These are phyloP conservation scores for Delonix regia DNA, from an alignment of 306 rosid species.

Conservation along the genomic window DNA sequence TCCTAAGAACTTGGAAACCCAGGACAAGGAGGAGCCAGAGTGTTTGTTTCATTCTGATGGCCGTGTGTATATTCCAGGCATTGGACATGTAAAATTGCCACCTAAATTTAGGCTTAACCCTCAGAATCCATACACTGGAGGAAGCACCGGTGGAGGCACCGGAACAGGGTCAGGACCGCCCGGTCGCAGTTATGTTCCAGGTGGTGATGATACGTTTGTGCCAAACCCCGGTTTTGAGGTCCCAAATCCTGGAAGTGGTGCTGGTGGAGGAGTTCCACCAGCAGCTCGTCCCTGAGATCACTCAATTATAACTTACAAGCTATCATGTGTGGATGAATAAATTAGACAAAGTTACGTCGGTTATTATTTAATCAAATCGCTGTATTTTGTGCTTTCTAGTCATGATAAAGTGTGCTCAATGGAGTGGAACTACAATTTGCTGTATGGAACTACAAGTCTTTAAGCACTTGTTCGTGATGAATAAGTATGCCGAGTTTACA, in stretches of 20 bases:
- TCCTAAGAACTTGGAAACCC: conserved; percentile 16
- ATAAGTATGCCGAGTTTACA: conserved; percentile 8
- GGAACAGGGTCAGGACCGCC: conserved; percentile 20
- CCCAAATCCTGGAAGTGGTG: conserved; percentile 61
- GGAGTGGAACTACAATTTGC: conserved; percentile 17
- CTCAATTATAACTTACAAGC: background rate
- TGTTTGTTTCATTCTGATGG: conserved; percentile 48
- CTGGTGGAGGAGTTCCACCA: conserved; percentile 41
- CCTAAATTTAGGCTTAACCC: conserved; percentile 31
- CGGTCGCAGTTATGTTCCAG: conserved; percentile 56
- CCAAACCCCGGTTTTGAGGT: conserved; percentile 78
- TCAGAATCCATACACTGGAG: conserved; percentile 38
- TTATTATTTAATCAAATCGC: background rate
- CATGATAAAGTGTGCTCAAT: conserved; percentile 37
- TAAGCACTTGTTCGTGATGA: background rate
- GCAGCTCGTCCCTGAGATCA: conserved; percentile 47
- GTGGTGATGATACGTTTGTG: conserved; percentile 68
- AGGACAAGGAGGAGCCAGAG: conserved; percentile 62
- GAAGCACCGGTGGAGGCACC: background rate
- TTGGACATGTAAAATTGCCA: conserved; percentile 55
- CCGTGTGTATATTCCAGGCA: conserved; percentile 47
- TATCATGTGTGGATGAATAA: conserved; percentile 20
- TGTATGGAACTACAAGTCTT: conserved; percentile 19
- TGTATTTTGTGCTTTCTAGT: conserved; percentile 14
- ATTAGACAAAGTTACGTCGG: conserved; percentile 25